Conservation (phyloP, 176 grass and related monocot genomes). For the Secale cereale region DNA sequence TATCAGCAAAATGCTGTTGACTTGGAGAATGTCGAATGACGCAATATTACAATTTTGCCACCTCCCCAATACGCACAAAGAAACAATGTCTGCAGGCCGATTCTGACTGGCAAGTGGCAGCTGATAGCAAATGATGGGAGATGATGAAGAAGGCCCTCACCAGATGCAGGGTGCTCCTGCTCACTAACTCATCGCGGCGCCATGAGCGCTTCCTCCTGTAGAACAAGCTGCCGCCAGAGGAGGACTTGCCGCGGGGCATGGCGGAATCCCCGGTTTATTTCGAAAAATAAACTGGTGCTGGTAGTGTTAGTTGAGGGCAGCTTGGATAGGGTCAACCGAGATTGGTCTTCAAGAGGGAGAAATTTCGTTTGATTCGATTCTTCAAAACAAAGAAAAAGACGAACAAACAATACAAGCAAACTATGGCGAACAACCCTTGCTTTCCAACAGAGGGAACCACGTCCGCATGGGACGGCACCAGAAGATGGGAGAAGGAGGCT, state of each 20-base stretch:
- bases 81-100: conserved; percentile 6
- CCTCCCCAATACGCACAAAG: background rate
- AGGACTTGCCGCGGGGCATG: conserved; percentile 8
- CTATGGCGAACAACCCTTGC: background rate
- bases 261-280: background rate
- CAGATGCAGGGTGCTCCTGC: conserved; percentile 69
- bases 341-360: background rate
- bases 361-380: background rate
- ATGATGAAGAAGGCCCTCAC: conserved; percentile 32
- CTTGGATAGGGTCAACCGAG: background rate
- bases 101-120: background rate
- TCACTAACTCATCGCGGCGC: conserved; percentile 84
- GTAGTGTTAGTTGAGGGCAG: background rate
- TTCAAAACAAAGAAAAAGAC: background rate
- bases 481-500: conserved; percentile 1
- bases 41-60: background rate
- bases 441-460: background rate
- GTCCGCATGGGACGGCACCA: background rate
- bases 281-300: background rate
- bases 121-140: background rate
- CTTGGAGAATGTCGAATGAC: background rate
- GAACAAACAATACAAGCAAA: background rate
- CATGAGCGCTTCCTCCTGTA: conserved; percentile 65
- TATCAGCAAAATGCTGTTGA: background rate
- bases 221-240: conserved; percentile 49